Percentiles rank a stretch among this genome's conserved stretches.
phyloP scores from a whole-genome alignment of 169 alveolate genomes.

The Perkinsus chesapeaki region DNA sequence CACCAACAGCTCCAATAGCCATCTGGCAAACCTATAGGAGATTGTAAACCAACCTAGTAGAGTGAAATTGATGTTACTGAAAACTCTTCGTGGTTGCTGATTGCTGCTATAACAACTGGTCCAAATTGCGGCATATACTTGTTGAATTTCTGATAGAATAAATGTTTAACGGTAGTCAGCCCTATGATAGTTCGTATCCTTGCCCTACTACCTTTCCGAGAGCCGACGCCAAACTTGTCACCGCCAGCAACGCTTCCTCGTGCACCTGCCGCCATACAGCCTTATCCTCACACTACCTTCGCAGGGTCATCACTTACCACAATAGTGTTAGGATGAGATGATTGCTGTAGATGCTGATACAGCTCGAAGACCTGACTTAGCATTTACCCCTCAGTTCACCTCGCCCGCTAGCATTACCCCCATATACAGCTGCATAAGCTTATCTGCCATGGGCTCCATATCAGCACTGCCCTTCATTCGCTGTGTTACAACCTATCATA shows the following conservation, averaged over 20 bases:
- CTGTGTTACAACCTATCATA: background rate
- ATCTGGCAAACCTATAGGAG: background rate
- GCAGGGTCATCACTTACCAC: background rate
- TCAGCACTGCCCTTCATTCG: background rate
- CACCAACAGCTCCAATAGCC: constrained; percentile 62
- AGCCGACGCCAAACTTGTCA: background rate
- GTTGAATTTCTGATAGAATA: background rate
- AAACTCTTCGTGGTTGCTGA: background rate
- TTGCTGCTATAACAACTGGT: background rate
- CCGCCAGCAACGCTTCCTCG: background rate
- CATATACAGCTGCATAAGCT: background rate
- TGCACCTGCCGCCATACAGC: background rate
- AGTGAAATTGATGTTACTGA: background rate
- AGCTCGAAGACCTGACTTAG: background rate
- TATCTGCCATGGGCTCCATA: background rate
- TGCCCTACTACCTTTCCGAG: background rate
- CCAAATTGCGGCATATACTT: background rate
- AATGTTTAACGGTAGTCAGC: too few relatives aligned
- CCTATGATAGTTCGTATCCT: too few relatives aligned
- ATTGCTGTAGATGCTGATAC: background rate
- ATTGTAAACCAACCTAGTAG: background rate
- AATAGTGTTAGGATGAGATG: background rate
- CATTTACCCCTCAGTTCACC: background rate
- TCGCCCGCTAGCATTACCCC: background rate
- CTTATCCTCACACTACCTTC: background rate